Evolutionary conservation across 2,329 filamentous ascomycete species (phyloP).

Genomic region (Talaromyces sp.): DNA sequence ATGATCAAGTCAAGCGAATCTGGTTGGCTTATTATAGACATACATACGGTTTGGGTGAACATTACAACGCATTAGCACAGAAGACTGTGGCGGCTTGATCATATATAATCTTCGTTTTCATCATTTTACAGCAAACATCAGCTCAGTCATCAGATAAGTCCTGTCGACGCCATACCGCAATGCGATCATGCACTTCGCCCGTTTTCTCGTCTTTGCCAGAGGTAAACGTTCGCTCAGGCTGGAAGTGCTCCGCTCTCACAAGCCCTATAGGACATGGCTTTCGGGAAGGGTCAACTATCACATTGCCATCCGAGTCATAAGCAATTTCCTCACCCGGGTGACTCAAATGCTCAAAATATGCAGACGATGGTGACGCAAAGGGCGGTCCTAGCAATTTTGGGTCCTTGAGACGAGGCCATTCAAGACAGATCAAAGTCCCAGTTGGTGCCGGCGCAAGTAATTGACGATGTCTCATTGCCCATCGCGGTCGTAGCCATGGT

Average conservation of each 20-base stretch:
- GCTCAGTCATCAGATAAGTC: neutral
- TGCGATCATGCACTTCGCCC: conserved; percentile 41
- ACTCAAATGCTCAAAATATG: conserved; percentile 69
- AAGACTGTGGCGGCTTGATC: conserved; percentile 20
- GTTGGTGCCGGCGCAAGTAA: conserved; percentile 48
- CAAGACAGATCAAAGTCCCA: conserved; percentile 62
- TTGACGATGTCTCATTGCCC: conserved; percentile 55
- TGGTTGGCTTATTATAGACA: conserved; percentile 97
- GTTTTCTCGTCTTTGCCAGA: conserved; percentile 46
- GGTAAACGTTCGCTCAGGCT: conserved; percentile 55
- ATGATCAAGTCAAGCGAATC: conserved; percentile 56
- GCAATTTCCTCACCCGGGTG: conserved; percentile 64
- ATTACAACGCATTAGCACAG: conserved; percentile 84
- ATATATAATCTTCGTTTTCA: neutral
- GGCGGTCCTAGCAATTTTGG: conserved; percentile 66
- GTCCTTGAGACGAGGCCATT: conserved; percentile 73
- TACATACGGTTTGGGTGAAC: conserved; percentile 89
- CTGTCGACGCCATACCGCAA: conserved; percentile 43
- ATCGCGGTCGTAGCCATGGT: conserved; percentile 53
- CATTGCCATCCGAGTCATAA: conserved; percentile 56
- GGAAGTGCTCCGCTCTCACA: conserved; percentile 52
- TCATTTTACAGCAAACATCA: neutral
- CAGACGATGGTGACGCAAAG: conserved; percentile 64
- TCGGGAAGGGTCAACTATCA: conserved; percentile 48
- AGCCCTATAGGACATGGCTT: conserved; percentile 39